Evolutionary conservation across 2,329 filamentous ascomycete genomes (phyloP).

Genomic region (Rhynchosporium secalis): DNA sequence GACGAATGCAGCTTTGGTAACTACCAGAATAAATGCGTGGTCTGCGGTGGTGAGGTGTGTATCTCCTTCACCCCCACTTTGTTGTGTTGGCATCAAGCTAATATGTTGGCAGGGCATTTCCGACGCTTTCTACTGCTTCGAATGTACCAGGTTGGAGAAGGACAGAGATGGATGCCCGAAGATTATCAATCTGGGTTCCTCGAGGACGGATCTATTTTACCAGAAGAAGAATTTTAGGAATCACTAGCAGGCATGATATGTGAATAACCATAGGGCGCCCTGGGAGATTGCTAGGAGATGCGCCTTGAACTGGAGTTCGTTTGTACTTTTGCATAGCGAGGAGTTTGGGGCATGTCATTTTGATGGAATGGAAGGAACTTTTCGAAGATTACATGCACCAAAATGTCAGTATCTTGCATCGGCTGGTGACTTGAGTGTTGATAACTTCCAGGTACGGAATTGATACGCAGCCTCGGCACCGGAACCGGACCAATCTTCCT

Average conservation of each 20-base stretch:
- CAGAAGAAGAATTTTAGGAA: conserved; percentile 68
- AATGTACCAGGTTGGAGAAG: conserved; percentile 95
- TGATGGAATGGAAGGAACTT: no score
- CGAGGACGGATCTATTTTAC: conserved; percentile 77
- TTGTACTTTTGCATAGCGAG: conserved; percentile 24
- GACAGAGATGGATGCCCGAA: conserved; percentile 97
- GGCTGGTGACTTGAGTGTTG: no score
- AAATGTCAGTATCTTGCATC: no score
- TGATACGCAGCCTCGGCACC: no score
- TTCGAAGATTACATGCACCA: no score
- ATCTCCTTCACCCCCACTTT: not conserved
- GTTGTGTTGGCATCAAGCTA: conserved; percentile 9
- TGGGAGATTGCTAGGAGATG: not conserved
- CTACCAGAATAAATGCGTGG: conserved; percentile 99
- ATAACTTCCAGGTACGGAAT: no score
- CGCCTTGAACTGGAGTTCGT: not conserved
- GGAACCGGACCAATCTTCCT: no score
- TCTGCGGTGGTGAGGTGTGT: conserved; percentile 80
- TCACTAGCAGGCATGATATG: conserved; percentile 42
- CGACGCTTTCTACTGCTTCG: conserved; percentile 98
- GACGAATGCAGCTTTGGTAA: conserved; percentile 99
- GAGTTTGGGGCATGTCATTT: conserved; percentile 15
- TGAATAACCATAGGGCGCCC: not conserved
- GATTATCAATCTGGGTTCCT: conserved; percentile 97
- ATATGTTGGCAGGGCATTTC: conserved; percentile 68